Conservation (phyloP, 768 basidiomycete species). For the Cubamyces lactineus region DNA sequence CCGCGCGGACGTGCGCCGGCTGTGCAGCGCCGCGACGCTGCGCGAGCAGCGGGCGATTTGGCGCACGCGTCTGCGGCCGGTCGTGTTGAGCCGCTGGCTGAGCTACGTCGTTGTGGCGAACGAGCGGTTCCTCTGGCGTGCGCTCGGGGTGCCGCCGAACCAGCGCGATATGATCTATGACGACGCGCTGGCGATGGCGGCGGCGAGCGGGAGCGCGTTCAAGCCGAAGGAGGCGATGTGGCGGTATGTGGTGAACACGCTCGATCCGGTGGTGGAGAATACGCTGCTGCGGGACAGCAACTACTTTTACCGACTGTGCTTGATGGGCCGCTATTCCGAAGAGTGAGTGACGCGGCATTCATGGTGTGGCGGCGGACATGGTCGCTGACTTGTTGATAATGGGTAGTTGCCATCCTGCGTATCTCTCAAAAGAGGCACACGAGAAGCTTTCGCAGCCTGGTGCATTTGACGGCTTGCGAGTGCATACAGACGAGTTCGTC, state of each 20-base stretch:
- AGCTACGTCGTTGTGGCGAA: slow-evolving; percentile 52
- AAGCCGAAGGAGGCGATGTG: slow-evolving; percentile 34
- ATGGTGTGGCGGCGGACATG: background rate
- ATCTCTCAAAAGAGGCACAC: slow-evolving; percentile 22
- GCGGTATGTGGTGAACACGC: slow-evolving; percentile 35
- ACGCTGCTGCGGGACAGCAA: slow-evolving; percentile 25
- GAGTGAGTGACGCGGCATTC: slow-evolving; percentile 8
- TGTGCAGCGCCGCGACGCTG: slow-evolving; percentile 58
- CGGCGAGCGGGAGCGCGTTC: slow-evolving; percentile 43
- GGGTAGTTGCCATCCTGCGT: slow-evolving; percentile 16
- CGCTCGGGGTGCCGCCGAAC: slow-evolving; percentile 74
- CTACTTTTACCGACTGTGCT: slow-evolving; percentile 26
- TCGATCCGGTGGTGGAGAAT: slow-evolving; percentile 34
- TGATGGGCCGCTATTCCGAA: slow-evolving; percentile 20
- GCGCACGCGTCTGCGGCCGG: slow-evolving; percentile 59
- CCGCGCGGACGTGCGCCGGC: slow-evolving; percentile 51
- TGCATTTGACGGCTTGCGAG: slow-evolving; percentile 22
- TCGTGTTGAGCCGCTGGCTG: slow-evolving; percentile 52
- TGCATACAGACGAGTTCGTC: slow-evolving; percentile 25
- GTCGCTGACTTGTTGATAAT: no score
- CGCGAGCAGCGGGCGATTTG: slow-evolving; percentile 67
- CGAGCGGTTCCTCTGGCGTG: slow-evolving; percentile 76
- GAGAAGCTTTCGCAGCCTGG: slow-evolving; percentile 16
- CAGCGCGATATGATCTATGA: slow-evolving; percentile 40
- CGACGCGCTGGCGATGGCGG: slow-evolving; percentile 39